Evolutionary conservation across 176 grass and related monocot genomes (phyloP), one percentile per base, ranked within the genome.

Genomic region (Dendrocalamus sinicus): DNA sequence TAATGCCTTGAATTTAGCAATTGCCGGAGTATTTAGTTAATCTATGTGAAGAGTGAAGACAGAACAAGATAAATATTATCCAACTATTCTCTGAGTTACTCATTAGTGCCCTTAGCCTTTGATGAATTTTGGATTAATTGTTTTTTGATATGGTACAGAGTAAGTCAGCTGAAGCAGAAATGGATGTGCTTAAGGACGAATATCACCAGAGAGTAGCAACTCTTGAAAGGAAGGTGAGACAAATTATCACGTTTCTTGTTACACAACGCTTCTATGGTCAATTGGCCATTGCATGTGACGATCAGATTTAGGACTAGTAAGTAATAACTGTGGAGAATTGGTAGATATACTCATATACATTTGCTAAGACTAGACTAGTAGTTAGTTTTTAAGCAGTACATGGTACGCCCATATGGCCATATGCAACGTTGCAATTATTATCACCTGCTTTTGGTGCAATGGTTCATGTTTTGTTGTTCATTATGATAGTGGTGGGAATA

Each of bases 161-260:
- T 35, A 99, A 96, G 58, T 92, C 94, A 53, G 61, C 67, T 80
- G 94, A 99, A 75, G 87, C 84, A 30, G 97, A 99, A 81, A 88
- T 96, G 76, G 97, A 99, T 70, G 83, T 85, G 0, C 88, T 99
- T 69, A 94, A 91, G 75, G 97, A 99, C 52, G 97, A 99, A 93
- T 99, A 91, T 85, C 94, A 96, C 80, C 97, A 96, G 60, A 94
- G 92, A 73, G 94, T 99, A 72, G 70, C 97, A 85, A 94, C 94
- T 85, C 97, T 99, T 93, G 97, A 99, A 91, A 96, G 97, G 79
- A 99, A 99, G 97, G 97, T 96, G 72, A 64, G 63, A 50, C 53
- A 63, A 28, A 58, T 74, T 75, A 39, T 72, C 57, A 67, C 40
- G 45, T 80, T 80, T n/a, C 9, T 30, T 78, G 66, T 50, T 83